Evolutionary conservation across 768 basidiomycete species (phyloP), one percentile per base, ranked within the genome.

Genomic region (Tylopilus sp.): DNA sequence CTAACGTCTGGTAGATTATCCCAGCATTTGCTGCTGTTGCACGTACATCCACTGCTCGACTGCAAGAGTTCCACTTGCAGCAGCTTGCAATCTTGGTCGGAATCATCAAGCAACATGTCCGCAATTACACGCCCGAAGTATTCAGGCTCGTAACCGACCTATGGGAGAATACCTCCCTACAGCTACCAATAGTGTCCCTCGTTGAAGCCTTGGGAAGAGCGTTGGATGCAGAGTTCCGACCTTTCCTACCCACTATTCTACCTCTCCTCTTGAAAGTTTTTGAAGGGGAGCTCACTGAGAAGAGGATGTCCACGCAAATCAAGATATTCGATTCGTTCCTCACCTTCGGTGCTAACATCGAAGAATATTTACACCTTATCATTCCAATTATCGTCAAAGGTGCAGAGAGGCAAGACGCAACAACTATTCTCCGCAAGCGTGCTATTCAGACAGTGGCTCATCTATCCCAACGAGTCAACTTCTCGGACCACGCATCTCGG

Each of bases 51-150:
- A 79, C 86, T 1, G 85, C 90, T 15, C 81, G 91, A 23, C 71
- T 89, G 38, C 93, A 97, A 70, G 93, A 95, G 47, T 95, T 92
- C 68, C 91, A 95, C 70, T 73, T 99, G 48, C 91, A 98, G 63
- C 95, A 98, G 65, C 81, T 99, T 18, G 91, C 95, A 10, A 94
- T 97, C 56, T 81, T 99, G 46, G 88, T 98, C 48, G 85, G 88
- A 28, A 97, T 98, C 65, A 93, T 98, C 73, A 97, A 95, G 69
- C 93, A 95, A 66, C 97, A 98, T 65, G 85, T 98, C 53, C 86
- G 95, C 50, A 94, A 91, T 62, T 93, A 92, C 68, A 86, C 91
- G 55, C 80, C 83, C 1, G 87, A 91, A 11, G 79, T 98, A 26
- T 92, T 98, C 70, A 77, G 72, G 39, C 78, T 98, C 31, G 83